Evolutionary conservation across 495 filamentous ascomycete species (phyloP).

Genomic region (Hypomontagnella monticulosa): DNA sequence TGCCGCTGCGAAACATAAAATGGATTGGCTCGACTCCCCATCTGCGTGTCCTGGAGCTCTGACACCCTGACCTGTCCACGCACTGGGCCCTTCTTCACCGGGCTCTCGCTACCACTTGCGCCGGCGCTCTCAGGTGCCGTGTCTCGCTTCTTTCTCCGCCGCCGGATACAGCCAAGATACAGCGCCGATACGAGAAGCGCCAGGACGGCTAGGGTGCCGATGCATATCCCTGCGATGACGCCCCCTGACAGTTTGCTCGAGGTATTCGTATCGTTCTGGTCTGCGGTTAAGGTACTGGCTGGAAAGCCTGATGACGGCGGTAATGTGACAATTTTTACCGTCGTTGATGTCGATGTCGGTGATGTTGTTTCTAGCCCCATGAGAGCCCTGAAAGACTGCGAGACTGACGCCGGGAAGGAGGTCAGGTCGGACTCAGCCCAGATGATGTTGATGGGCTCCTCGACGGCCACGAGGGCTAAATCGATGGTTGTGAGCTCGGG

Average conservation of each 20-base stretch:
- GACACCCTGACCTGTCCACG: not conserved
- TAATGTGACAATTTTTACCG: not conserved
- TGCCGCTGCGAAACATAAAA: slow-evolving; percentile 9
- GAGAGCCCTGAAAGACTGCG: slow-evolving; percentile 11
- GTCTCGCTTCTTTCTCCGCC: not conserved
- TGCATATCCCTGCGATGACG: slow-evolving; percentile 4
- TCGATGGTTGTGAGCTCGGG: not conserved
- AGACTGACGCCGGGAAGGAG: slow-evolving; percentile 7
- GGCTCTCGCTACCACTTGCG: not conserved
- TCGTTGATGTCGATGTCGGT: not conserved
- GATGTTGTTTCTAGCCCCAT: slow-evolving; percentile 3
- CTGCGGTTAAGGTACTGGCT: not conserved
- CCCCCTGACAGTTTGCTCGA: not conserved
- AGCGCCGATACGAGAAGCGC: not conserved
- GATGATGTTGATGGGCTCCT: slow-evolving; percentile 8
- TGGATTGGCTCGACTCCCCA: slow-evolving; percentile 2
- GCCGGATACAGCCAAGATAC: not conserved
- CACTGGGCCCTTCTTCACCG: not conserved
- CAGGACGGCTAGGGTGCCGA: slow-evolving; percentile 10
- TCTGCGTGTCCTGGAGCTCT: slow-evolving; percentile 24
- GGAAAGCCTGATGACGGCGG: not conserved
- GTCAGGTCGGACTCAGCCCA: slow-evolving; percentile 17
- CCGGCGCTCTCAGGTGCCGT: not conserved
- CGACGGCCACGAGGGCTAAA: slow-evolving; percentile 1
- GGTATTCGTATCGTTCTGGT: not conserved